A percentile compares a stretch with the other conserved stretches of the same genome.
These are phyloP conservation scores for Orbilia blumenaviensis DNA, from an alignment of 2,329 filamentous ascomycete genomes.

Conservation along the genomic window DNA sequence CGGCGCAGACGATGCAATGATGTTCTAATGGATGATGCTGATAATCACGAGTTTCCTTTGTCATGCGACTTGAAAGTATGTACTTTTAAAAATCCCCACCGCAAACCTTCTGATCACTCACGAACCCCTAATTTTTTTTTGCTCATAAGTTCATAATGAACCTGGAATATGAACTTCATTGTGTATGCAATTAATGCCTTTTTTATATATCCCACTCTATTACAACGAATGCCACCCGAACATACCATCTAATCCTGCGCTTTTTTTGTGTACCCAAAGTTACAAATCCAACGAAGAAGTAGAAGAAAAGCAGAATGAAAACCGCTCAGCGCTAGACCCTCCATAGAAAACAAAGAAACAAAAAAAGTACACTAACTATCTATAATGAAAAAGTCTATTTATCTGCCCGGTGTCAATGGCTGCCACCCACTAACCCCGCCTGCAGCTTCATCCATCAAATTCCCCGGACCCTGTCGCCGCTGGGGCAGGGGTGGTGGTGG, in stretches of 20 bases:
- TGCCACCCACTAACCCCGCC: conserved; percentile 34
- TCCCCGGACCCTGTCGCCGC: background rate
- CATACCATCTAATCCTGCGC: conserved; percentile 5
- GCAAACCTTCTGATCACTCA: background rate
- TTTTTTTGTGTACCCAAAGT: background rate
- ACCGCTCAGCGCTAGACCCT: conserved; percentile 11
- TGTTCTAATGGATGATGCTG: background rate
- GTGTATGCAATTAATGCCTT: background rate
- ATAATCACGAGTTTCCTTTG: conserved; percentile 47
- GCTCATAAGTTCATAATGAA: background rate
- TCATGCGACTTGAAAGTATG: conserved; percentile 27
- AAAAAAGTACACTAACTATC: conserved; percentile 9
- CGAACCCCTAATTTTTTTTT: background rate
- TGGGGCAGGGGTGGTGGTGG: conserved; percentile 33
- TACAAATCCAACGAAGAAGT: background rate
- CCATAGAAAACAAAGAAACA: background rate
- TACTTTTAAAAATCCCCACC: background rate
- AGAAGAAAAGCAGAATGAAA: background rate
- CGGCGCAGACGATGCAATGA: background rate
- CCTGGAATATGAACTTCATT: background rate
- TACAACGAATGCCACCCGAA: conserved; percentile 15
- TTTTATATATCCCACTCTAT: conserved; percentile 36
- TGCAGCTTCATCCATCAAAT: conserved; percentile 42
- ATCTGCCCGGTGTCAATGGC: conserved; percentile 35
- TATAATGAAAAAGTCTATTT: background rate